Evolutionary conservation across 768 basidiomycete species (phyloP), one percentile per base, ranked within the genome.

Genomic region (Termitomyces heimii): DNA sequence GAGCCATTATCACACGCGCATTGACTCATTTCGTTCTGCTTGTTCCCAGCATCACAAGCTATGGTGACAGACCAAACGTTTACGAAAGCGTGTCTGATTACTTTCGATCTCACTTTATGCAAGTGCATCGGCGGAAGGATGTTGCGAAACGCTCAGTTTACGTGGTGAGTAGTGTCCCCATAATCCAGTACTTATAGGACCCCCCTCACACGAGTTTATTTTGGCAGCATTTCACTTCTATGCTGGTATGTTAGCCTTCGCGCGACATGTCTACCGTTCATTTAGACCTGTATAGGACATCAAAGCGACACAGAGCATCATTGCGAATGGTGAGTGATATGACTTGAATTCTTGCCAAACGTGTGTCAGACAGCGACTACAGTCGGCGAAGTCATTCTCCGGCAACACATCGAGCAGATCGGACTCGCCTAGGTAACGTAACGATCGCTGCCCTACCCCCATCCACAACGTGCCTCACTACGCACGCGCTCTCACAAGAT

Each of bases 91-190:
- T 86, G 16, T 79, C 89, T 37, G 80, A 84, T 50, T 92, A 93
- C 64, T 92, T 93, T 75, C 82, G 83, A n/a, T 81, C 86, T n/a
- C 91, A 92, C 68, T 93, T 93, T 65, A 72, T 84, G 28, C 87
- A 89, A 60, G 84, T 84, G 12, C 88, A 92, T 67, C 78, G 81
- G 64, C 79, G 81, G 61, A 84, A 85, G 59, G 87, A 89, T 64
- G 70, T 73, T 31, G 76, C 77, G 18, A 76, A 77, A 55, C 78
- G 89, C 44, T 78, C 78, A 48, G 73, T 91, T 18, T 90, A 83
- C 66, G 77, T 82, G 47, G 86, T 88, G 64, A 68, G 86, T 81
- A 6, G 14, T 26, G 57, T 16, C 65, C 51, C 32, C 57, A 28
- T 40, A 18, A 42, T 7, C 12, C 13, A 24, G 10, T 13, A 14